Evolutionary conservation across 2,329 filamentous ascomycete genomes (phyloP), one percentile per base, ranked within the genome.

Genomic region (Thielaviopsis ethacetica): DNA sequence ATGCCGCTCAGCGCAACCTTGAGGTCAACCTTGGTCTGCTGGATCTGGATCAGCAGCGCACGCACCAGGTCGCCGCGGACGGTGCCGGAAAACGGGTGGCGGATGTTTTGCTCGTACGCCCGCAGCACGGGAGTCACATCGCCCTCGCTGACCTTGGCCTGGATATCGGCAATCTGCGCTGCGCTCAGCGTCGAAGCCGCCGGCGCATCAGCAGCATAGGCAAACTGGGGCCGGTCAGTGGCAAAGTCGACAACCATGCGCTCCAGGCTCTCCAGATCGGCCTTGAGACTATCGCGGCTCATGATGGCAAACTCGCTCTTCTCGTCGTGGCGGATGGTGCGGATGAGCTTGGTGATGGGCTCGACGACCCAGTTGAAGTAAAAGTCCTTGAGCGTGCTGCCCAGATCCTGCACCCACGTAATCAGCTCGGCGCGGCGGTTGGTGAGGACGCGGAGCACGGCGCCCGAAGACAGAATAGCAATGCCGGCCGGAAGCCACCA

Each of bases 181-280:
- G 91, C 83, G 5, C 76, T 83, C 38, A 91, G 73, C 6, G 77
- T 70, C 27, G 54, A 47, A 12, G 44, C 54, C 4, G 26, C 24
- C 5, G 59, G 50, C 22, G 34, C 34, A 5, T 75, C 64, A 0
- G 66, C 68, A 0, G 74, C 75, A 9, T 24, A 56, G 26, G 76
- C 72, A 27, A 82, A 78, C 57, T 81, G 77, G 1, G 88, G 86
- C 66, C 90, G 89, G 65, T 95, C 90, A 10, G 84, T 74, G 4
- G 91, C 88, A 73, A 98, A 98, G 65, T 97, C 93, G 44, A 98
- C 85, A 3, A 98, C 94, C 93, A 98, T 98, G 54, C 93, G 85
- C 70, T 98, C 91, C 34, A 98, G 75, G 67, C 90, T 96, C 58
- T 90, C 88, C 34, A 89, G 83, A 68, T 98, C 93, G 1, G 91